Conservation (phyloP, 306 rosid species). For the Lotus japonicus region DNA sequence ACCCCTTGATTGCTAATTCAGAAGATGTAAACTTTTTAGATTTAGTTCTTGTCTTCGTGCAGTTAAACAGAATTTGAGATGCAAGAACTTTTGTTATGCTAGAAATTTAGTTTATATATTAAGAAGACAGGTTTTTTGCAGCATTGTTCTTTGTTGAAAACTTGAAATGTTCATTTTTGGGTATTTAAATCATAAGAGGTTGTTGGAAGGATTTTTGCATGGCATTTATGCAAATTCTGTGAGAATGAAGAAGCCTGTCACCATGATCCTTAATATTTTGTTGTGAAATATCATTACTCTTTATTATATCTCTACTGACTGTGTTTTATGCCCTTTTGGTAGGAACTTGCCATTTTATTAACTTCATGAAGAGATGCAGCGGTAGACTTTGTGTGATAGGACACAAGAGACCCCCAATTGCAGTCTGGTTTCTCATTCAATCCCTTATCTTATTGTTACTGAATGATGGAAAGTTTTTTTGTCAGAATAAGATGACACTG, state of each 20-base stretch:
- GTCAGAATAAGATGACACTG: slow-evolving; percentile 15
- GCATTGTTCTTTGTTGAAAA: neutral
- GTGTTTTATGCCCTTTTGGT: slow-evolving; percentile 8
- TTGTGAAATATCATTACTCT: neutral
- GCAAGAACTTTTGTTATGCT: neutral
- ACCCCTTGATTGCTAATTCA: neutral
- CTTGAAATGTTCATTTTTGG: slow-evolving; percentile 1
- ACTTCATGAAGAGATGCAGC: slow-evolving; percentile 11
- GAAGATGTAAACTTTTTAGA: neutral
- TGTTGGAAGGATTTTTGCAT: neutral
- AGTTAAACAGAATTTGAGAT: neutral
- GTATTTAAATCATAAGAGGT: neutral
- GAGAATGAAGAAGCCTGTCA: neutral
- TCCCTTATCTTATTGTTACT: slow-evolving; percentile 18
- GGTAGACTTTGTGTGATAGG: slow-evolving; percentile 5
- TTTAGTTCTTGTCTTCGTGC: neutral
- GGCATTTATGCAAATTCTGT: neutral
- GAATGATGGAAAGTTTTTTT: slow-evolving; percentile 10
- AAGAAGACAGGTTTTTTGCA: slow-evolving; percentile 5
- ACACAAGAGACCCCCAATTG: neutral
- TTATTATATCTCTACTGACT: slow-evolving; percentile 3
- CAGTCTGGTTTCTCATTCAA: slow-evolving; percentile 11
- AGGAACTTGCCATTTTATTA: slow-evolving; percentile 28
- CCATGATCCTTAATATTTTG: neutral
- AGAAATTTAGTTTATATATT: neutral